Conservation (phyloP, 345 rosid genomes). For the Pugionium dolabratum region DNA sequence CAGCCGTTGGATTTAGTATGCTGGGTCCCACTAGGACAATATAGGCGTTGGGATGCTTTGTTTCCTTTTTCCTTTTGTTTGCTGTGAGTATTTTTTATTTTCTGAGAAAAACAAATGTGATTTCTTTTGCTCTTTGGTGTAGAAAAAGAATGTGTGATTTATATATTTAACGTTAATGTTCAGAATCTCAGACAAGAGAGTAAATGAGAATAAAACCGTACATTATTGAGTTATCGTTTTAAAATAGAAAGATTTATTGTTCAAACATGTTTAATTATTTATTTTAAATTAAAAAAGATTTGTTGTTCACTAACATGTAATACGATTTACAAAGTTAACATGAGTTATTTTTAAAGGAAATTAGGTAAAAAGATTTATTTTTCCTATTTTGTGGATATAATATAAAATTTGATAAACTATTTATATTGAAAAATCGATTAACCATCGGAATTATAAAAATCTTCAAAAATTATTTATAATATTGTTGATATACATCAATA, state of each 20-base stretch:
- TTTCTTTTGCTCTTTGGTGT: not conserved
- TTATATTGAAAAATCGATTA: too few relatives aligned
- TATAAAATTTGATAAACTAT: too few relatives aligned
- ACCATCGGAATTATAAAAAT: too few relatives aligned
- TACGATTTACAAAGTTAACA: not conserved
- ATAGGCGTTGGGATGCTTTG: constrained; percentile 13
- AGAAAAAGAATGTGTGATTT: too few relatives aligned
- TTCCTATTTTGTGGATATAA: too few relatives aligned
- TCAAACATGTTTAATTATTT: constrained; percentile 1
- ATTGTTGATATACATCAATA: too few relatives aligned
- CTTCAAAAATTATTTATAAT: too few relatives aligned
- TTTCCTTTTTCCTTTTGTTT: not conserved
- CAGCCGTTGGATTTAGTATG: constrained; percentile 33
- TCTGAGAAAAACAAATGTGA: not conserved
- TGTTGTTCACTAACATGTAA: not conserved
- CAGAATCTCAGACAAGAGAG: not conserved
- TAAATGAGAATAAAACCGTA: not conserved
- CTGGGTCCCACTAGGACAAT: constrained; percentile 11
- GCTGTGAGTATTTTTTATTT: not conserved
- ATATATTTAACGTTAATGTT: too few relatives aligned
- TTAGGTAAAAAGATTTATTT: too few relatives aligned
- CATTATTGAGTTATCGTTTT: not conserved
- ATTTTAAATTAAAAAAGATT: not conserved
- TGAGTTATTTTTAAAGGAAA: not conserved
- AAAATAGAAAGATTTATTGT: not conserved